A percentile compares a stretch with the other conserved stretches of the same genome.
phyloP scores from a whole-genome alignment of 2,329 filamentous ascomycete genomes.

The Ceratocystis huliohia region DNA sequence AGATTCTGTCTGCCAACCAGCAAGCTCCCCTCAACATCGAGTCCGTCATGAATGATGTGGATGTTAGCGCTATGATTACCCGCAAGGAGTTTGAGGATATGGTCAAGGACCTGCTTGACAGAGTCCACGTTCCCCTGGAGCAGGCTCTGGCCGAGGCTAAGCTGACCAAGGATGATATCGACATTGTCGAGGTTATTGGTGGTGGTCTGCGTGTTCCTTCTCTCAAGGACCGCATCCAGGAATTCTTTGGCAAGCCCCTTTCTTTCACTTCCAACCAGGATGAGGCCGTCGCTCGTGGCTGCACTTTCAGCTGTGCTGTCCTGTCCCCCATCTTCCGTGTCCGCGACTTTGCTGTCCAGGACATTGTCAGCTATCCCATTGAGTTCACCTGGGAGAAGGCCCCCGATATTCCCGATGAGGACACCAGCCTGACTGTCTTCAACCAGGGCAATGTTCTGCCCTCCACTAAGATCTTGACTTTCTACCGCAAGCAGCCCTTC shows the following conservation, averaged over 20 bases:
- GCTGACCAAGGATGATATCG: conserved; percentile 82
- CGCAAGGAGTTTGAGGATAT: conserved; percentile 89
- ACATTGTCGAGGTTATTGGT: conserved; percentile 84
- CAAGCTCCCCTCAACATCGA: conserved; percentile 90
- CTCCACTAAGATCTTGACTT: conserved; percentile 97
- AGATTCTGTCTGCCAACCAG: conserved; percentile 91
- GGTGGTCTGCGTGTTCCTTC: conserved; percentile 87
- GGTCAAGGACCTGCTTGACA: conserved; percentile 68
- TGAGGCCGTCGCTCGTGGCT: conserved; percentile 89
- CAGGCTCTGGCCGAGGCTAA: conserved; percentile 90
- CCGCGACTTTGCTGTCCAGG: conserved; percentile 93
- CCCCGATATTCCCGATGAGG: conserved; percentile 93
- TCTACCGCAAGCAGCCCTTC: conserved; percentile 96
- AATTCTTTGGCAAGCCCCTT: conserved; percentile 83
- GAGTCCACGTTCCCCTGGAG: conserved; percentile 64
- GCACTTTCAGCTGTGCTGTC: conserved; percentile 94
- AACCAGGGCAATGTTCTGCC: conserved; percentile 94
- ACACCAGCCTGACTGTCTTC: conserved; percentile 93
- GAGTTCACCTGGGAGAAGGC: conserved; percentile 99
- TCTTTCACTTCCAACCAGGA: conserved; percentile 98
- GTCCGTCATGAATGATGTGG: conserved; percentile 95
- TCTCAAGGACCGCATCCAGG: conserved; percentile 77
- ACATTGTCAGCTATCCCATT: conserved; percentile 95
- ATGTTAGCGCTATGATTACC: conserved; percentile 79
- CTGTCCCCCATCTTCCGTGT: conserved; percentile 96